Evolutionary conservation across 2,329 filamentous ascomycete genomes (phyloP).

Genomic region (Fusarium pseudograminearum): DNA sequence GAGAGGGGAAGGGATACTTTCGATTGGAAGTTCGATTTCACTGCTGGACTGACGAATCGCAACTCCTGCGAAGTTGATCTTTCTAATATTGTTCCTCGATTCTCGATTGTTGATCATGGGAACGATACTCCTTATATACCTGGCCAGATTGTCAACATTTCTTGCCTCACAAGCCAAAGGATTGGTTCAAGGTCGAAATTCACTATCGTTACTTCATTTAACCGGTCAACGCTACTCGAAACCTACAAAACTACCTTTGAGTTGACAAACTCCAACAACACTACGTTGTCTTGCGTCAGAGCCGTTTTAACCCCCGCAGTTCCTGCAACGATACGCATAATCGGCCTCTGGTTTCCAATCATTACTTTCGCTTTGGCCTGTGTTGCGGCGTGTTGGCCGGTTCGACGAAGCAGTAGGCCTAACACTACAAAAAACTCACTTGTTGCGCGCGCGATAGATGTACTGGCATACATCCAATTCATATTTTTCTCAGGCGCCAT

Average conservation of each 20-base stretch:
- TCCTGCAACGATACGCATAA: background rate
- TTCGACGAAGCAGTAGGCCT: background rate
- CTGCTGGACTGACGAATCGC: background rate
- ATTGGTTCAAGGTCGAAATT: slow-evolving; percentile 8
- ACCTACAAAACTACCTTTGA: slow-evolving; percentile 18
- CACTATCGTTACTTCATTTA: slow-evolving; percentile 4
- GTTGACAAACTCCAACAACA: background rate
- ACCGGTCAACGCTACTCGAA: slow-evolving; percentile 23
- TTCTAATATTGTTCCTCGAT: background rate
- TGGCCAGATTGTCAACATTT: slow-evolving; percentile 19
- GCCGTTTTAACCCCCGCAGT: slow-evolving; percentile 18
- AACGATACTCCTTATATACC: background rate
- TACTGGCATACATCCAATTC: slow-evolving; percentile 81
- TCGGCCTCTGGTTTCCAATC: slow-evolving; percentile 20
- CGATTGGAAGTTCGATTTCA: slow-evolving; percentile 9
- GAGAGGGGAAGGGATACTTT: background rate
- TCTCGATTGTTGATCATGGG: slow-evolving; percentile 4
- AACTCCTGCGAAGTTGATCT: slow-evolving; percentile 10
- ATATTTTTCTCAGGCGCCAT: slow-evolving; percentile 76
- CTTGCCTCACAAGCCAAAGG: slow-evolving; percentile 4
- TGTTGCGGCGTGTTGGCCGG: slow-evolving; percentile 18
- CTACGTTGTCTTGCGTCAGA: background rate
- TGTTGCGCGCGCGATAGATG: slow-evolving; percentile 56
- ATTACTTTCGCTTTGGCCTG: slow-evolving; percentile 1
- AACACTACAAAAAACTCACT: background rate